These are phyloP conservation scores for Sarocladiaceae sp. DNA, from an alignment of 2,329 filamentous ascomycete species.

Conservation along the genomic window DNA sequence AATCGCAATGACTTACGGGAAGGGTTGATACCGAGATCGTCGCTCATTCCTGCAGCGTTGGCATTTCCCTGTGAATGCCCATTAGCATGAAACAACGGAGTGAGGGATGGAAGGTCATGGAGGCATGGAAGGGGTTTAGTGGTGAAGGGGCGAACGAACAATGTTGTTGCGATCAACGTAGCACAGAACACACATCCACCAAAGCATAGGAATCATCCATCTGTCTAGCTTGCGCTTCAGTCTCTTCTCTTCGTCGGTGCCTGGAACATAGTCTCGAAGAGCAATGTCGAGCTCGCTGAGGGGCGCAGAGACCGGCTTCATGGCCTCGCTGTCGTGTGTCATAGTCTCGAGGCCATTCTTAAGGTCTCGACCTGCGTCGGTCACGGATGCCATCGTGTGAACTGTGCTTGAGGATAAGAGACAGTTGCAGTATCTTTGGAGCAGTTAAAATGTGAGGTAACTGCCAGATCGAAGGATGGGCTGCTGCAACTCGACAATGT, in stretches of 20 bases:
- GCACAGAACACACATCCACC: slow-evolving; percentile 36
- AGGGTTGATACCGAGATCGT: slow-evolving; percentile 38
- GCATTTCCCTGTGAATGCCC: slow-evolving; percentile 39
- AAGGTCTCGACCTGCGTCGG: not conserved
- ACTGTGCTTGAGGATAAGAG: no score
- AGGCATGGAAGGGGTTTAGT: no score
- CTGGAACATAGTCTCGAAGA: slow-evolving; percentile 21
- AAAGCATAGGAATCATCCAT: slow-evolving; percentile 14
- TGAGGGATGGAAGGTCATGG: no score
- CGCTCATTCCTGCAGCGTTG: slow-evolving; percentile 43
- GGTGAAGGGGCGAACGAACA: slow-evolving; percentile 14
- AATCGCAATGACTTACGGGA: slow-evolving; percentile 14
- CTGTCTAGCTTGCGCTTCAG: slow-evolving; percentile 16
- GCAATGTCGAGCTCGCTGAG: slow-evolving; percentile 17
- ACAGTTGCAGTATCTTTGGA: no score
- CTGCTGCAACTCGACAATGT: no score
- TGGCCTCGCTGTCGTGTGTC: not conserved
- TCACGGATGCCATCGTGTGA: no score
- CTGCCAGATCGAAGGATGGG: no score
- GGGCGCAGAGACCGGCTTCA: not conserved
- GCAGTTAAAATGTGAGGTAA: no score
- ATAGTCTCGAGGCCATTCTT: not conserved
- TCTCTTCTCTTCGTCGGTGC: slow-evolving; percentile 16
- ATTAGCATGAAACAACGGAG: no score
- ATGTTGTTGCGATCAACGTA: slow-evolving; percentile 24